These are phyloP conservation scores for Castanea sativa DNA, from an alignment of 306 rosid genomes.

Conservation along the genomic window DNA sequence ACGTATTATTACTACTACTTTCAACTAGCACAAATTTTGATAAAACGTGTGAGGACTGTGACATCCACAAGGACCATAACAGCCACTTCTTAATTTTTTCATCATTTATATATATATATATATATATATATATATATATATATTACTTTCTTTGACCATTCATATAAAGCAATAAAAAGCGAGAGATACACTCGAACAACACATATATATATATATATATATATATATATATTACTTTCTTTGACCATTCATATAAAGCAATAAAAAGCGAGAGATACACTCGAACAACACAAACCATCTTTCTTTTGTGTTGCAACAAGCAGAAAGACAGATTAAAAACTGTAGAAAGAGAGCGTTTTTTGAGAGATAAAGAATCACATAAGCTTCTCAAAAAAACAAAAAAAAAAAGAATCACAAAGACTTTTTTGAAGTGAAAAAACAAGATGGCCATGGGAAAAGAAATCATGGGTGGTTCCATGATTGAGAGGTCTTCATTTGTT, in stretches of 20 bases:
- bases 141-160: not conserved
- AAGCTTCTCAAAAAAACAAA: too few species aligned
- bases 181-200: not conserved
- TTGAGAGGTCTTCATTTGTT: slow-evolving; percentile 42
- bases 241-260: not conserved
- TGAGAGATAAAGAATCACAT: not conserved
- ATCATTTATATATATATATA: too few species aligned
- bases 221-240: not conserved
- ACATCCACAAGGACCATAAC: not conserved
- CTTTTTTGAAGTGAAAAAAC: not conserved
- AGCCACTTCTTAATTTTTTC: slow-evolving; percentile 3
- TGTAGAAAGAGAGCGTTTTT: not conserved
- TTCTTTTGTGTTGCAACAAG: too few species aligned
- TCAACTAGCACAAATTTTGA: too few species aligned
- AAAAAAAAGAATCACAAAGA: not conserved
- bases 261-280: not conserved
- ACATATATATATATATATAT: too few species aligned
- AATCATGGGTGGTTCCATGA: slow-evolving; percentile 42
- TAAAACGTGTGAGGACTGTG: slow-evolving; percentile 32
- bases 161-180: not conserved
- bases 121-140: too few species aligned
- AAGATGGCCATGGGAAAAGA: slow-evolving; percentile 64
- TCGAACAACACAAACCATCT: slow-evolving; percentile 3
- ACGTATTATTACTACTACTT: too few species aligned
- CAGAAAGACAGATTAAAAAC: not conserved